A percentile compares a stretch with the other conserved stretches of the same genome.
phyloP scores from a whole-genome alignment of 2,329 filamentous ascomycete species.

The Fusarium acutatum region DNA sequence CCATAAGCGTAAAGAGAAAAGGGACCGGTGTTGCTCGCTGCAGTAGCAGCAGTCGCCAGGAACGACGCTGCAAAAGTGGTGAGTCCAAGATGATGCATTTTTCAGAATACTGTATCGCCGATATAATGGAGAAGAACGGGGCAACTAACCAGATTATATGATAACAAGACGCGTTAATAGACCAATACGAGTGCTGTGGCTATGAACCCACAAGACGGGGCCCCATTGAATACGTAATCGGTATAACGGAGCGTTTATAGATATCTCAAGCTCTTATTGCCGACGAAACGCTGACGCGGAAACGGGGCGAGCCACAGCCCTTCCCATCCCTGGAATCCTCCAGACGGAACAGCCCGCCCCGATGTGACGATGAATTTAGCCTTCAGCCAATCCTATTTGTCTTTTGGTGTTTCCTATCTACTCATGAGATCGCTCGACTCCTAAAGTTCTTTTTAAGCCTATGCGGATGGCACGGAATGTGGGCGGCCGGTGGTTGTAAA shows the following conservation, averaged over 20 bases:
- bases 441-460: neutral
- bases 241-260: too few relatives aligned
- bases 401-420: neutral
- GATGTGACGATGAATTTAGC: neutral
- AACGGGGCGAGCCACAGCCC: neutral
- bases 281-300: neutral
- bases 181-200: neutral
- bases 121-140: neutral
- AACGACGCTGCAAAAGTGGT: neutral
- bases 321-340: neutral
- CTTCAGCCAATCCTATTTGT: neutral
- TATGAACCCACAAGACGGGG: neutral
- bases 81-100: neutral
- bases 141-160: neutral
- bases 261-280: neutral
- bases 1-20: slow-evolving; percentile 12
- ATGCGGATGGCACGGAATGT: neutral
- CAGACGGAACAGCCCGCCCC: neutral
- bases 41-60: neutral
- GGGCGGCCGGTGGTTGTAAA: neutral
- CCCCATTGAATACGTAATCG: neutral
- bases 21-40: neutral
- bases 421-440: neutral
- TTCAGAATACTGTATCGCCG: neutral
- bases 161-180: neutral